Conservation (phyloP, 78 protist genomes). For the Dictyostelium citrinum region DNA sequence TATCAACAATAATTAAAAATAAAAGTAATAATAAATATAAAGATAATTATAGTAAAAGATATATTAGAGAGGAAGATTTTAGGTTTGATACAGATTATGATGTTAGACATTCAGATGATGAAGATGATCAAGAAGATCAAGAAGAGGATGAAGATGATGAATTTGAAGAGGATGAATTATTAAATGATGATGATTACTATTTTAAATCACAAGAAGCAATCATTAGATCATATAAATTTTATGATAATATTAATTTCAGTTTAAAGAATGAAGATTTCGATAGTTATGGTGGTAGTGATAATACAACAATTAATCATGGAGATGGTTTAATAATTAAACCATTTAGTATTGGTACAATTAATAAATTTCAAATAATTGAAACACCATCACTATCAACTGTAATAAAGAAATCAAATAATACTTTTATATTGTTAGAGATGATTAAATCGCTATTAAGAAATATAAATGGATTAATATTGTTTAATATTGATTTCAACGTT, state of each 20-base stretch:
- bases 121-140: neutral
- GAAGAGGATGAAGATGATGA: neutral
- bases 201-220: neutral
- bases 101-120: neutral
- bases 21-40: neutral
- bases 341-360: neutral
- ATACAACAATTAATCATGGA: neutral
- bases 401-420: neutral
- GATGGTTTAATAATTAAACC: neutral
- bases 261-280: neutral
- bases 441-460: neutral
- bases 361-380: neutral
- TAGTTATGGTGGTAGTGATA: neutral
- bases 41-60: neutral
- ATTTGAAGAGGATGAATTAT: neutral
- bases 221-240: constrained; percentile 1
- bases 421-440: neutral
- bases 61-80: neutral
- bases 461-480: neutral
- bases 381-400: neutral
- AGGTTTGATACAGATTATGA: neutral
- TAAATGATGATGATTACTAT: neutral
- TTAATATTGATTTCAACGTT: neutral
- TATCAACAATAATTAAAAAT: neutral
- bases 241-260: neutral